Evolutionary conservation across 2,329 filamentous ascomycete genomes (phyloP), one percentile per base, ranked within the genome.

Genomic region (Stachybotrys elegans): DNA sequence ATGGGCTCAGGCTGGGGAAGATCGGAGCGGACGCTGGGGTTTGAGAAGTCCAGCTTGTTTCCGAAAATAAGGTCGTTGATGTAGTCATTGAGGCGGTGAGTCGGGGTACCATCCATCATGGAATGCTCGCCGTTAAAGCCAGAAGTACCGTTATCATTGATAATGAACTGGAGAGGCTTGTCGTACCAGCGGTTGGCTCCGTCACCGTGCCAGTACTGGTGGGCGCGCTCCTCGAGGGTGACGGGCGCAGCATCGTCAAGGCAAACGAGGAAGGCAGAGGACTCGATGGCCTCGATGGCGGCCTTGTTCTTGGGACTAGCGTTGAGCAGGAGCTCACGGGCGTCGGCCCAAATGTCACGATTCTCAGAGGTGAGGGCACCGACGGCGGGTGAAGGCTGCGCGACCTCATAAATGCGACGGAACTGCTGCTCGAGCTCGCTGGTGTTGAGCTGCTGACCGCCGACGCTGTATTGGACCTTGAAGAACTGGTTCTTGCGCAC

Each of bases 41-140:
- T 79, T 48, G 85, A 86, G 61, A 96, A 88, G 67, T 96, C 90
- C 47, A 98, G 82, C 65, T 93, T 94, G 72, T 95, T 92, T 71
- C 85, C 84, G 70, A 95, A 91, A 66, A 97, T 96, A 59, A 88
- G 79, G 62, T 87, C 83, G 72, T 92, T 94, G 62, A 94, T 79
- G 61, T 90, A 93, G 76, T 98, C 93, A 67, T 96, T 98, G 14
- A 98, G 78, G 36, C 94, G 86, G 70, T 97, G 93, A 3, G 94
- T 98, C 1, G 94, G 91, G 6, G 93, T 98, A 52, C 94, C 93
- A 63, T 98, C 93, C 94, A 98, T 98, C 93, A 98, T 97, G 58
- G 88, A 94, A 77, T 98, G 93, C 71, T 98, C 93, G 60, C 93
- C 93, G 78, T 90, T 92, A 77, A 98, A 98, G 49, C 93, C 93